phyloP scores from a whole-genome alignment of 2,329 filamentous ascomycete species.

The Bisporella sp. region DNA sequence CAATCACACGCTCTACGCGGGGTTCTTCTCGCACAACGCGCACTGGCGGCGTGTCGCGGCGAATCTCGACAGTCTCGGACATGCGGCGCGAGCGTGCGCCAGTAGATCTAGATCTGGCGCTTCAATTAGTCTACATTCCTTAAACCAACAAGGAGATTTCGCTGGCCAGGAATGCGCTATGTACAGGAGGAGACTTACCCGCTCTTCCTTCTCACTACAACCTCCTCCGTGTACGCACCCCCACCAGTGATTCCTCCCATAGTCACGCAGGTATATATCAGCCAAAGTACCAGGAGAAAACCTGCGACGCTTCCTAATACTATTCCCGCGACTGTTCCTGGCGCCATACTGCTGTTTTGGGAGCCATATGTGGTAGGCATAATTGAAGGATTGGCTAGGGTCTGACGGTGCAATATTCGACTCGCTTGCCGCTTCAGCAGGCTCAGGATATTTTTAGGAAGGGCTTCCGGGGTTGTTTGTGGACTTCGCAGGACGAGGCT shows the following conservation, averaged over 20 bases:
- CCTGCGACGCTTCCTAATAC: constrained; percentile 46
- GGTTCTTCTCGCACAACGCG: constrained; percentile 18
- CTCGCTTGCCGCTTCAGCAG: not conserved
- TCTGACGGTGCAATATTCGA: not conserved
- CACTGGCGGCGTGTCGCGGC: constrained; percentile 13
- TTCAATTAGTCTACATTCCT: not conserved
- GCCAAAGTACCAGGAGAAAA: constrained; percentile 45
- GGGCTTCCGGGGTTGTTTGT: not conserved
- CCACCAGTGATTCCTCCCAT: constrained; percentile 6
- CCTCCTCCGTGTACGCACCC: constrained; percentile 12
- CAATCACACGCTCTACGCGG: constrained; percentile 23
- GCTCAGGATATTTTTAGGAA: not conserved
- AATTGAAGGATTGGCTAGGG: constrained; percentile 23
- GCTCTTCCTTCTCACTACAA: constrained; percentile 15
- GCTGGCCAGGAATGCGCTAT: not conserved
- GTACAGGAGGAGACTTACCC: not conserved
- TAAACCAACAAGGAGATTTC: not conserved
- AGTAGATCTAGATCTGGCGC: constrained; percentile 7
- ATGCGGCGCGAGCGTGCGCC: constrained; percentile 1
- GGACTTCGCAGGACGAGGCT: constrained; percentile 2
- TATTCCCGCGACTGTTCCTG: constrained; percentile 54
- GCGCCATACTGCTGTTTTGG: constrained; percentile 42
- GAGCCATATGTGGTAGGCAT: constrained; percentile 56
- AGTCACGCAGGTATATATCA: constrained; percentile 33
- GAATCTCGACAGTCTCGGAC: constrained; percentile 22